Percentiles rank a stretch among this genome's conserved stretches.
Conservation (phyloP, 2,329 filamentous ascomycete genomes). For the Amauroascus verrucosus region DNA sequence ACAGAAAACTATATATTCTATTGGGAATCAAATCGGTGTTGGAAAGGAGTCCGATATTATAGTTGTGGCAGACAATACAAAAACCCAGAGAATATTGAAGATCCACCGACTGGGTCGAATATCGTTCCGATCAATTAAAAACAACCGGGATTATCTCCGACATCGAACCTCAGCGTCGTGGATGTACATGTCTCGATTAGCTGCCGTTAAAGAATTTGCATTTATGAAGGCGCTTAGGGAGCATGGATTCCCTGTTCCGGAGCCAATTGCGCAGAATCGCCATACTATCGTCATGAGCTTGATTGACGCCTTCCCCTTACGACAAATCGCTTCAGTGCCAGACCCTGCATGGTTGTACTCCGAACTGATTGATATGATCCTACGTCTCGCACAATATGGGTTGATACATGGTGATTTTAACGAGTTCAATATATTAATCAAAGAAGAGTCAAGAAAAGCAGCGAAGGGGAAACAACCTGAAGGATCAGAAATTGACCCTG, state of each 20-base stretch:
- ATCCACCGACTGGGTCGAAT: conserved; percentile 93
- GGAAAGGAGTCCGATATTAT: conserved; percentile 98
- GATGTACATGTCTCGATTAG: conserved; percentile 95
- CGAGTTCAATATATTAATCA: conserved; percentile 95
- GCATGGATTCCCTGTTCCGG: conserved; percentile 81
- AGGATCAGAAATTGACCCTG: conserved; percentile 20
- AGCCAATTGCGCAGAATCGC: conserved; percentile 76
- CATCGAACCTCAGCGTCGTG: conserved; percentile 72
- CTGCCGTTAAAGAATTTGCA: conserved; percentile 85
- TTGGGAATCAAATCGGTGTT: conserved; percentile 88
- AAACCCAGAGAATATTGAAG: conserved; percentile 74
- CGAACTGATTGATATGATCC: conserved; percentile 78
- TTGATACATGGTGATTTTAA: conserved; percentile 98
- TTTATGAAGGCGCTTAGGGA: conserved; percentile 82
- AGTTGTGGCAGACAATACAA: conserved; percentile 72
- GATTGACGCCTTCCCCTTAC: conserved; percentile 81
- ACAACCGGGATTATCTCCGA: conserved; percentile 88
- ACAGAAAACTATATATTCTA: conserved; percentile 71
- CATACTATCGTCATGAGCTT: conserved; percentile 96
- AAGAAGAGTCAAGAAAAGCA: conserved; percentile 48
- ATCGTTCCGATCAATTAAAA: conserved; percentile 91
- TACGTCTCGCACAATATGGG: conserved; percentile 72
- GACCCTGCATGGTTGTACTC: conserved; percentile 78
- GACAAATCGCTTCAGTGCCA: conserved; percentile 75
- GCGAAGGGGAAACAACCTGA: conserved; percentile 30